Conservation (phyloP, 192 early-diverging fungal species). For the Backusella sp. region DNA sequence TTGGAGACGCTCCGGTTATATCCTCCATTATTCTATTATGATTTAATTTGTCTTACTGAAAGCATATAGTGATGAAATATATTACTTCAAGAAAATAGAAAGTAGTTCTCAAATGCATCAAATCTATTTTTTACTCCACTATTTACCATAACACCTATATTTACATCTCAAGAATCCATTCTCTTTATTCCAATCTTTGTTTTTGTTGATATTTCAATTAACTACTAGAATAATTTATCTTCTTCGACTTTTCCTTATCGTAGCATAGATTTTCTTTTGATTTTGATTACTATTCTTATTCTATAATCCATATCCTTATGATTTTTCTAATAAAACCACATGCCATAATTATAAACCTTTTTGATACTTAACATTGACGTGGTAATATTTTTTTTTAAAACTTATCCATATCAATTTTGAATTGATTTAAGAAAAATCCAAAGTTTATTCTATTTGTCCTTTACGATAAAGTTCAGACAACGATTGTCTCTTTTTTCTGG, state of each 20-base stretch:
- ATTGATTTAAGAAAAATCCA: not conserved
- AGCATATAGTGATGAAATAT: not conserved
- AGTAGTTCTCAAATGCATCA: not conserved
- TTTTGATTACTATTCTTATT: not conserved
- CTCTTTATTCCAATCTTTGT: not conserved
- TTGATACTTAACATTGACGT: not conserved
- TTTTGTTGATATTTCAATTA: not conserved
- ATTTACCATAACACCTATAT: not conserved
- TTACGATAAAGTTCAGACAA: not conserved
- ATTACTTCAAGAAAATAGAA: not conserved
- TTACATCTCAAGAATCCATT: not conserved
- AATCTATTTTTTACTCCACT: not conserved
- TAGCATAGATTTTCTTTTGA: not conserved
- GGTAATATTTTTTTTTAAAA: not conserved
- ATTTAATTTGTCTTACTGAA: not conserved
- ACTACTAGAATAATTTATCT: not conserved
- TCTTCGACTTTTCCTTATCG: not conserved
- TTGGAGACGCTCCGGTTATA: not conserved
- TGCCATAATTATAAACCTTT: not conserved
- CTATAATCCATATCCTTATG: not conserved
- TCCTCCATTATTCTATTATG: not conserved
- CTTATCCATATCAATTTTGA: not conserved
- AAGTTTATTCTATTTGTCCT: not conserved
- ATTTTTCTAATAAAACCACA: not conserved
- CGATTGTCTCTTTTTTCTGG: not conserved